phyloP scores from a whole-genome alignment of 768 basidiomycete genomes.

The Tubosaeta sp. region DNA sequence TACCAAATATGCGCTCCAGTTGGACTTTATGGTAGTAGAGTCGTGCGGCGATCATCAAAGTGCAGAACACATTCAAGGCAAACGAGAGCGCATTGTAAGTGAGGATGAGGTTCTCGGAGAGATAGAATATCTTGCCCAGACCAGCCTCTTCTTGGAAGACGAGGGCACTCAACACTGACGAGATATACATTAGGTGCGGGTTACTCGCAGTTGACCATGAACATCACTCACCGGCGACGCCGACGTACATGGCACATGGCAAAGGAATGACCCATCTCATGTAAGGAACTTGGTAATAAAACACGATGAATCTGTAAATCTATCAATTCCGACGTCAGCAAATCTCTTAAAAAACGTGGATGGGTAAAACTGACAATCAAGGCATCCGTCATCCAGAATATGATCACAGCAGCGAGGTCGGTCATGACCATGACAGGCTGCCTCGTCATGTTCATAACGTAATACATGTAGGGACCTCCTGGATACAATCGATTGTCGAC shows the following conservation, averaged over 20 bases:
- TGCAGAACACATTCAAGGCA: conserved; percentile 21
- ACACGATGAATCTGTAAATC: conserved; percentile 24
- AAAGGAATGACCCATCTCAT: conserved; percentile 24
- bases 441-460: conserved; percentile 20
- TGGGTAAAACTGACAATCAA: conserved; percentile 20
- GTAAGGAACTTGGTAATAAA: conserved; percentile 19
- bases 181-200: background rate
- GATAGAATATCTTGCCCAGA: conserved; percentile 15
- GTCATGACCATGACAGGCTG: conserved; percentile 22
- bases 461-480: conserved; percentile 25
- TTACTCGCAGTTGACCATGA: background rate
- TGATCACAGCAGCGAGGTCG: conserved; percentile 20
- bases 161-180: conserved; percentile 17
- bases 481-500: conserved; percentile 27
- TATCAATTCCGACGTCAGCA: conserved; percentile 2
- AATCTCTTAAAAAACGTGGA: background rate
- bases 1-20: conserved; percentile 24
- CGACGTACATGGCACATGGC: conserved; percentile 20
- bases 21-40: conserved; percentile 24
- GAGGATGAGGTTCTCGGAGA: conserved; percentile 21
- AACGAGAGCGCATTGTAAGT: conserved; percentile 23
- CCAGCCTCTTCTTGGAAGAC: conserved; percentile 17
- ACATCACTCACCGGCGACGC: conserved; percentile 19
- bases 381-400: conserved; percentile 30
- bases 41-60: conserved; percentile 19